phyloP scores from a whole-genome alignment of 306 rosid genomes.

The Oxytropis ochrocephala region DNA sequence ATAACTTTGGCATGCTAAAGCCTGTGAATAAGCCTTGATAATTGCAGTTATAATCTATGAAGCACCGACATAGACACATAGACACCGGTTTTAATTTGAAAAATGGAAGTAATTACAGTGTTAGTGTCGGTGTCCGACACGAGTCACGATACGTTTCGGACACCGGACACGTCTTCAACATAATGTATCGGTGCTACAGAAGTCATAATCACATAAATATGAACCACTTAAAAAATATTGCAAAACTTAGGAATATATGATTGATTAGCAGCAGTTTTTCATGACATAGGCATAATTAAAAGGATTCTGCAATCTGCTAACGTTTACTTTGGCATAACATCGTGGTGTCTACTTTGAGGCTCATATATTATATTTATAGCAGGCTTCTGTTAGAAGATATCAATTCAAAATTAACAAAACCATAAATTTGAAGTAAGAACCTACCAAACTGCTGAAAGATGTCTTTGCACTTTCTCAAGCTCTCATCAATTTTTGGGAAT shows the following conservation, averaged over 20 bases:
- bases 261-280: not conserved
- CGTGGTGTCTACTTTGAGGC: not conserved
- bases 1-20: conserved; percentile 3
- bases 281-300: not conserved
- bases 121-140: too few relatives aligned
- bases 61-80: too few relatives aligned
- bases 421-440: conserved; percentile 24
- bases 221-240: not conserved
- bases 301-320: not conserved
- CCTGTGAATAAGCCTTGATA: not conserved
- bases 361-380: not conserved
- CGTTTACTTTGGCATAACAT: conserved; percentile 8
- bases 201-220: not conserved
- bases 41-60: not conserved
- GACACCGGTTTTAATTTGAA: too few relatives aligned
- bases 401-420: not conserved
- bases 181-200: too few relatives aligned
- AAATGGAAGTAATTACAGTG: too few relatives aligned
- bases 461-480: conserved; percentile 73
- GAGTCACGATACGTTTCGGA: too few relatives aligned
- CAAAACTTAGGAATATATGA: not conserved
- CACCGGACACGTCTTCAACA: too few relatives aligned
- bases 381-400: conserved; percentile 4
- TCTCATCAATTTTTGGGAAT: conserved; percentile 87
- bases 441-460: conserved; percentile 78